These are phyloP conservation scores for Xylaria sp. DNA, from an alignment of 2,329 filamentous ascomycete species.

Conservation along the genomic window DNA sequence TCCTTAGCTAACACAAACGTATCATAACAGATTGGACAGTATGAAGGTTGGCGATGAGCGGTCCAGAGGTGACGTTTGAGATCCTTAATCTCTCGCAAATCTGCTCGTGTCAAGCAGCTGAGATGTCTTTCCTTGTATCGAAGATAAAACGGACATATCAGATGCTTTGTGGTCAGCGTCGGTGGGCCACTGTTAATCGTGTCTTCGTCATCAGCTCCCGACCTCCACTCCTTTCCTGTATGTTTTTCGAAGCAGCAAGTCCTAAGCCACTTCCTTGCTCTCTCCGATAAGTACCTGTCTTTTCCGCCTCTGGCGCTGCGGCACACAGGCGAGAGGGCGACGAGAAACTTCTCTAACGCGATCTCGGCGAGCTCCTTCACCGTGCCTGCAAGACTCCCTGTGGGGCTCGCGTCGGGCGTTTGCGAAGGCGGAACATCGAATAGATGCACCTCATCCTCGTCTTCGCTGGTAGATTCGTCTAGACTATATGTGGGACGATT, in stretches of 20 bases:
- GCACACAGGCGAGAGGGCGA: not conserved
- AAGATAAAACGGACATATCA: not conserved
- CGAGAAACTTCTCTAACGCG: not conserved
- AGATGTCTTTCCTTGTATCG: constrained; percentile 6
- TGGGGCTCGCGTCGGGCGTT: not conserved
- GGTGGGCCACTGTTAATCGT: not conserved
- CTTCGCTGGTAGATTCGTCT: not conserved
- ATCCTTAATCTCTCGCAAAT: constrained; percentile 19
- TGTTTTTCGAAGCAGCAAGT: not conserved
- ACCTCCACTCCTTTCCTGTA: not conserved
- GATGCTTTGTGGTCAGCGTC: not conserved
- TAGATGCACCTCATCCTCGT: not conserved
- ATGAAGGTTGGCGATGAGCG: constrained; percentile 25
- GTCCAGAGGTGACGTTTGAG: constrained; percentile 30
- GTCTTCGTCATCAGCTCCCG: not conserved
- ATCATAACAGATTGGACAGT: constrained; percentile 29
- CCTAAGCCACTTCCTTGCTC: not conserved
- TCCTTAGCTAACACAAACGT: constrained; percentile 9
- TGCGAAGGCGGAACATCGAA: not conserved
- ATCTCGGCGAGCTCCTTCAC: not conserved
- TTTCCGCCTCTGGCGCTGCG: not conserved
- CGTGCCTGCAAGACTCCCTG: not conserved
- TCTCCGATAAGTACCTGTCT: not conserved
- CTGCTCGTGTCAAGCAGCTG: constrained; percentile 20
- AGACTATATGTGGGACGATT: not conserved